Percentiles rank a stretch among this genome's conserved stretches.
phyloP scores from a whole-genome alignment of 805 yeast genomes.

The Candida dendrica region DNA sequence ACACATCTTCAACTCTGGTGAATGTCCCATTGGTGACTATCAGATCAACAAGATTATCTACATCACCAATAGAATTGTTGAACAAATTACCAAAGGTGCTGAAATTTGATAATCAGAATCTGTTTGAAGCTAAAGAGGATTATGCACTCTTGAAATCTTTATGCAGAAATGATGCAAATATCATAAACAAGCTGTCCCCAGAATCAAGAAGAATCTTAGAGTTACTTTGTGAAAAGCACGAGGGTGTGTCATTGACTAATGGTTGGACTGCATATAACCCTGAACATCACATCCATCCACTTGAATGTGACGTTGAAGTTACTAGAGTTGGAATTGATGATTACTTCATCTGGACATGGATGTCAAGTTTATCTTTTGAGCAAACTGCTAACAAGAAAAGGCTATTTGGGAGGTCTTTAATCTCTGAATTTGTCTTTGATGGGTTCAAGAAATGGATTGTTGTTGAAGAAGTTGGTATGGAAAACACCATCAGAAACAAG shows the following conservation, averaged over 20 bases:
- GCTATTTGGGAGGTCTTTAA: constrained; percentile 74
- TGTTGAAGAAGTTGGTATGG: constrained; percentile 57
- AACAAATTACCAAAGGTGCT: constrained; percentile 51
- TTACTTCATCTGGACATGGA: constrained; percentile 89
- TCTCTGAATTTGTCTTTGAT: constrained; percentile 72
- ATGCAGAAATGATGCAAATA: constrained; percentile 50
- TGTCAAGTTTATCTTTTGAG: constrained; percentile 68
- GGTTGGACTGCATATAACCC: constrained; percentile 31
- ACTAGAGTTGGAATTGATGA: constrained; percentile 71
- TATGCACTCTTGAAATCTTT: constrained; percentile 66
- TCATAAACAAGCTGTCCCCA: constrained; percentile 58
- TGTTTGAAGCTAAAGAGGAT: constrained; percentile 71
- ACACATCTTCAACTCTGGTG: constrained; percentile 31
- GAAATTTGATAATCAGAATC: constrained; percentile 60
- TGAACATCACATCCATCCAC: constrained; percentile 21
- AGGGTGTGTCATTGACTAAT: constrained; percentile 26
- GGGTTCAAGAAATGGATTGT: constrained; percentile 76
- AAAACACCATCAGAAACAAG: constrained; percentile 13
- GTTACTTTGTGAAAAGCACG: constrained; percentile 28
- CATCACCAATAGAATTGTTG: constrained; percentile 51
- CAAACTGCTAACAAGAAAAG: constrained; percentile 58
- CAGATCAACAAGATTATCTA: constrained; percentile 30
- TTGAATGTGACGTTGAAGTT: constrained; percentile 27
- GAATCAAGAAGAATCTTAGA: constrained; percentile 60
- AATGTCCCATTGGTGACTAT: constrained; percentile 59